Evolutionary conservation across 805 yeast genomes (phyloP).

Genomic region (Wickerhamiella slavikovae): DNA sequence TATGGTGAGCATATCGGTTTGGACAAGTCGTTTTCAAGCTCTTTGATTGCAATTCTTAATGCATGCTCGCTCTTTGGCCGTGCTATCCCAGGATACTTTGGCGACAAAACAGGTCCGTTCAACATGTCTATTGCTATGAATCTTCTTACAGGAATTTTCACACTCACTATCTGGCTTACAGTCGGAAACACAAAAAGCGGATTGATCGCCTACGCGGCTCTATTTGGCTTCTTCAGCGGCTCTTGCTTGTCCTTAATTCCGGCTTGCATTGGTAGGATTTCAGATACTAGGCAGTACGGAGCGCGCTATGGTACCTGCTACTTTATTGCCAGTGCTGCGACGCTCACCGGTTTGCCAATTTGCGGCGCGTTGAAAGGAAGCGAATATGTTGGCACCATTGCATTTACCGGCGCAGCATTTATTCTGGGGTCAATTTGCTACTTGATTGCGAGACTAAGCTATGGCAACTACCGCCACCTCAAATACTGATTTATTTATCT

Average conservation of each 20-base stretch:
- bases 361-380: slow-evolving; percentile 19
- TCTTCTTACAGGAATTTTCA: slow-evolving; percentile 7
- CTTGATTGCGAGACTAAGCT: too few species aligned
- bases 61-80: slow-evolving; percentile 31
- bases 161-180: slow-evolving; percentile 31
- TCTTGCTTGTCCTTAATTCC: slow-evolving; percentile 47
- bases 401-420: too few species aligned
- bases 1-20: slow-evolving; percentile 32
- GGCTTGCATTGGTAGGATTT: slow-evolving; percentile 44
- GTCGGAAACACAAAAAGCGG: slow-evolving; percentile 24
- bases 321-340: slow-evolving; percentile 22
- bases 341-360: slow-evolving; percentile 20
- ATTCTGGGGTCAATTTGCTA: too few species aligned
- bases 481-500: too few species aligned
- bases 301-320: slow-evolving; percentile 48
- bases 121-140: slow-evolving; percentile 25
- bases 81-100: slow-evolving; percentile 31
- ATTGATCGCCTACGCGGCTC: slow-evolving; percentile 30
- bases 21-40: slow-evolving; percentile 15
- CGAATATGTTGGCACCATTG: too few species aligned
- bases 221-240: slow-evolving; percentile 25
- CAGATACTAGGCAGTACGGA: slow-evolving; percentile 45
- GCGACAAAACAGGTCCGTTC: slow-evolving; percentile 35
- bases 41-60: slow-evolving; percentile 26
- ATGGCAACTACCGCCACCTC: too few species aligned